Evolutionary conservation across 129 eudicot species (phyloP), one percentile per base, ranked within the genome.

Genomic region (Tagetes erecta): DNA sequence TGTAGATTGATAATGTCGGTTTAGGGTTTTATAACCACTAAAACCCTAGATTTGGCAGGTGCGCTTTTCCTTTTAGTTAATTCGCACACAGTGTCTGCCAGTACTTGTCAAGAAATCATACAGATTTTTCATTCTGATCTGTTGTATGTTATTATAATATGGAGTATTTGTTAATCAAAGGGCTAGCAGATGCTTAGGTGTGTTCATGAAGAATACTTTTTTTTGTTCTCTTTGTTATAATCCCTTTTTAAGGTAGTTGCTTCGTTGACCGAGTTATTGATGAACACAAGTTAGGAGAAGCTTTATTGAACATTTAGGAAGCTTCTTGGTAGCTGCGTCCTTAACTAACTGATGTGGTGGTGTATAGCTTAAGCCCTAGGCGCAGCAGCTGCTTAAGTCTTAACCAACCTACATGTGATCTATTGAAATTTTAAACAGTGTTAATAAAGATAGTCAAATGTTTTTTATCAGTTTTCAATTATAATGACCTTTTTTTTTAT

Each of bases 1-100:
- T 44, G 35, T 64, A 49, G 13, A 9, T 75, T 39, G 6, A 50
- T 75, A 52, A 52, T 52, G 73, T 52, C 34, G 14, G 36, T 75
- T 75, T 65, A 20, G 53, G 60, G 10, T 65, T 75, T 31, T 13
- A 52, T 31, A 4, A 52, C 30, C 34, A 38, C 14, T 38, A 67
- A 75, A 75, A 75, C 80, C 80, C 73, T 75, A 75, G 73, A 39
- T 34, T 11, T 55, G 42, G 20, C 41, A 5, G 34, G 8, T 63
- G 68, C 27, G 12, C n/a, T 1, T 65, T 8, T 40, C 5, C 45
- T 35, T 63, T 10, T 64, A 13, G 13, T 64, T n/a, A 39, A 39
- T 11, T 38, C 50, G 42, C 8, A 9, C 8, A 67, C 14, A 66
- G 3, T 13, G 3, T 66, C 1, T 36, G 30, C 8, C 4, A 56